A percentile compares a stretch with the other conserved stretches of the same genome.
These are phyloP conservation scores for Tricholoma terreum DNA, from an alignment of 768 basidiomycete genomes.

Conservation along the genomic window DNA sequence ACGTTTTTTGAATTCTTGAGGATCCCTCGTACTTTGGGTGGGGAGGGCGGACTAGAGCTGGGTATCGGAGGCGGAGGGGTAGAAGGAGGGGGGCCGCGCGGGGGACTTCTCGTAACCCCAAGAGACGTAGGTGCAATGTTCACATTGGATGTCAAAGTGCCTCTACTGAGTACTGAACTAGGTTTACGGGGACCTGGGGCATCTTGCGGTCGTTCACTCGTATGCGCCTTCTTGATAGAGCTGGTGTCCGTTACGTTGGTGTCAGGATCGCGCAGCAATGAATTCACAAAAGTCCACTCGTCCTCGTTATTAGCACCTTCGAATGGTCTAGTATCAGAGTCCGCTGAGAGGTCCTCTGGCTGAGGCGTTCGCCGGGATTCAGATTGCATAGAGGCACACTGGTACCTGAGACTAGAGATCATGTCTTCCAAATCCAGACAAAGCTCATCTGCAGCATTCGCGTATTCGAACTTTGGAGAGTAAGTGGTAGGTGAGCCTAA, in stretches of 20 bases:
- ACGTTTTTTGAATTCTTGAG: conserved; percentile 41
- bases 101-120: background rate
- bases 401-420: conserved; percentile 41
- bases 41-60: conserved; percentile 11
- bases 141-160: background rate
- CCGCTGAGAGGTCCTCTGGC: conserved; percentile 6
- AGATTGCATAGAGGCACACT: conserved; percentile 29
- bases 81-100: conserved; percentile 13
- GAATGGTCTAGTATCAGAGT: conserved; percentile 11
- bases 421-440: conserved; percentile 40
- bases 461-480: conserved; percentile 30
- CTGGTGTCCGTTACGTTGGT: background rate
- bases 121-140: background rate
- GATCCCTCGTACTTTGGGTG: conserved; percentile 29
- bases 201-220: background rate
- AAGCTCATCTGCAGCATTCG: conserved; percentile 18
- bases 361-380: conserved; percentile 1
- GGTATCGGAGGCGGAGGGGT: conserved; percentile 21
- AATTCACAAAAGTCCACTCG: conserved; percentile 38
- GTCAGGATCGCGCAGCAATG: conserved; percentile 19
- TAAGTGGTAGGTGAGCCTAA: conserved; percentile 39
- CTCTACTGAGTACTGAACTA: background rate
- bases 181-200: background rate
- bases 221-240: background rate
- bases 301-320: conserved; percentile 18